Evolutionary conservation across 2,329 filamentous ascomycete species (phyloP), one percentile per base, ranked within the genome.

Genomic region (Nemania serpens): DNA sequence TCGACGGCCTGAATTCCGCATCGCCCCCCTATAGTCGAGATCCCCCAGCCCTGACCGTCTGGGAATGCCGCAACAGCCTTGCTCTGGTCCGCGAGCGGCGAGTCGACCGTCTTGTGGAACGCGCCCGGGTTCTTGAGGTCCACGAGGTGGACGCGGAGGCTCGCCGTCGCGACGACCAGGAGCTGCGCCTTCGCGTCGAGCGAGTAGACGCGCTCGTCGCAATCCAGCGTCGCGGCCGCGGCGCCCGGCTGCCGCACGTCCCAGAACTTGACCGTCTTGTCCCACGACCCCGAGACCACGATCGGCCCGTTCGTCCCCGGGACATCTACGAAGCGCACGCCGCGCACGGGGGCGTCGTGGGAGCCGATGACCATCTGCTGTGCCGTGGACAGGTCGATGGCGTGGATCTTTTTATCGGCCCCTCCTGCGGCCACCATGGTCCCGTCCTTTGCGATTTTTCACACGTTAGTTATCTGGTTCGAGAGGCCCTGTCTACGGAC

Each of bases 181-280:
- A 73, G 60, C n/a, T 53, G 22, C 33, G 63, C 65, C 48, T 65
- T 67, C 2, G 72, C 53, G 63, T 76, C 75, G 69, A 77, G 73
- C 48, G 71, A 53, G 59, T 74, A 76, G 55, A 85, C 76, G 56
- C 83, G 81, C 62, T 85, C 82, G 65, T 78, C 75, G 67, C 81
- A 82, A 25, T 76, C 71, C 20, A 85, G 63, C 15, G 75, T 73
- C 11, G 25, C 15, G 11, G 43, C 43, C 2, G 43, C 43, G 20
- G 75, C 79, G 55, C 82, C 75, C 5, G 73, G 73, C 69, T 79
- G 77, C 53, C 83, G 80, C 43, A 84, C 59, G 69, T 86, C 83
- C 83, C 83, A 86, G 73, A 82, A 83, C 69, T 81, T 81, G 66
- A 85, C 76, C 2, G 81, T 85, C 70, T 79, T 80, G 74, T 86